Evolutionary conservation across 2,329 filamentous ascomycete species (phyloP), one percentile per base, ranked within the genome.

Genomic region (Alternaria sp.): DNA sequence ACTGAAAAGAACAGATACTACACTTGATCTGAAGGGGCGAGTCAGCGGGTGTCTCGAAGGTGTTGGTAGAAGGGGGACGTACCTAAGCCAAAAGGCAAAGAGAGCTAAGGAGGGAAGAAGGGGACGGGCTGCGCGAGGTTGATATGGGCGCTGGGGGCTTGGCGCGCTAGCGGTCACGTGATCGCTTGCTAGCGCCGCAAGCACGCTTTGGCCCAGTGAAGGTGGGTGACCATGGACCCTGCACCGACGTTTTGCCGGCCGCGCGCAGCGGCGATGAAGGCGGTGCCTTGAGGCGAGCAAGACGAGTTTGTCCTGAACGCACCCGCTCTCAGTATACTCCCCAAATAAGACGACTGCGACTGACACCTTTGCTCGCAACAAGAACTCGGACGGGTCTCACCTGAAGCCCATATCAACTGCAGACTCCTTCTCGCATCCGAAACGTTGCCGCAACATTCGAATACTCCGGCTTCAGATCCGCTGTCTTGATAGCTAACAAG

Each of bases 1-100:
- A 51, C 47, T 51, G 25, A 51, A 51, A 32, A 51, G 47, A 51
- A 51, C 47, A 51, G 47, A 51, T 51, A 51, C 47, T 51, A 51
- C 47, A 51, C 47, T 51, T 51, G 47, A 51, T 51, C 47, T 40
- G 36, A 3, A 11, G 36, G 36, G 15, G 36, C 10, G 8, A 17
- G 36, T 40, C n/a, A 40, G 36, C n/a, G 15, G 30, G 30, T 32
- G 30, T 32, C 30, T 32, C 30, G 6, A 15, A 15, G 30, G 30
- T 32, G 30, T 32, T 32, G 4, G 30, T 32, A 15, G 32, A 36
- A 36, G 8, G 32, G 15, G 36, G 15, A 40, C 36, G 36, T 40
- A 40, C 36, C 36, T 51, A 51, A 51, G 47, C 47, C 47, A 51
- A 51, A 32, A 51, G 47, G 47, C 47, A 51, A 51, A 51, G 47